phyloP scores from a whole-genome alignment of 306 rosid genomes.

The Citrullus colocynthis region DNA sequence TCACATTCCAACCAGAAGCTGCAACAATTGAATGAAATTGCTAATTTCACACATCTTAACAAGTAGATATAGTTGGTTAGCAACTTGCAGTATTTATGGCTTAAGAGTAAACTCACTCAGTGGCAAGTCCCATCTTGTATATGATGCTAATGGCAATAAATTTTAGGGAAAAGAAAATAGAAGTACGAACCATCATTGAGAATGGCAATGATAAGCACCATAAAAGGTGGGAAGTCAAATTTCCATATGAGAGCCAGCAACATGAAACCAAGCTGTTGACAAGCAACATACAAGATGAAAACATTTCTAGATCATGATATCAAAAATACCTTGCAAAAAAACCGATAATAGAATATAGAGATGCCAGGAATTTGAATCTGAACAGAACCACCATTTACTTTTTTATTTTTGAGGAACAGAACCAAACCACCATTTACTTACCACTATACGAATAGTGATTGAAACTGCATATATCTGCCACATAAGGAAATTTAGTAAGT shows the following conservation, averaged over 20 bases:
- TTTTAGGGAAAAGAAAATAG: neutral
- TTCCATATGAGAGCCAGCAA: conserved; percentile 88
- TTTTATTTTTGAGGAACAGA: no score
- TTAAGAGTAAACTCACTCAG: neutral
- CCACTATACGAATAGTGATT: conserved; percentile 97
- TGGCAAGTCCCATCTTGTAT: neutral
- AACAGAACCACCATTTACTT: neutral
- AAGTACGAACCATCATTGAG: conserved; percentile 81
- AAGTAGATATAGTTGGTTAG: neutral
- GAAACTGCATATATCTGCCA: conserved; percentile 96
- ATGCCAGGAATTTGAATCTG: conserved; percentile 9
- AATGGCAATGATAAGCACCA: conserved; percentile 95
- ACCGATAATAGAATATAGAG: neutral
- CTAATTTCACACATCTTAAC: neutral
- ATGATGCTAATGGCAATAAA: neutral
- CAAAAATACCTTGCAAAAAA: neutral
- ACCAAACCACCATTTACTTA: conserved; percentile 29
- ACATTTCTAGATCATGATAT: conserved; percentile 6
- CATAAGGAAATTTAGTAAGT: neutral
- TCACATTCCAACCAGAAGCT: neutral
- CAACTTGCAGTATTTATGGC: neutral
- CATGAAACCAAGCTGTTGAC: conserved; percentile 94
- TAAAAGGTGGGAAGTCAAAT: conserved; percentile 96
- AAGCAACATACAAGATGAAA: neutral
- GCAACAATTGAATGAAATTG: neutral